Evolutionary conservation across 768 basidiomycete genomes (phyloP).

Genomic region (Leccinum aurantiacum): DNA sequence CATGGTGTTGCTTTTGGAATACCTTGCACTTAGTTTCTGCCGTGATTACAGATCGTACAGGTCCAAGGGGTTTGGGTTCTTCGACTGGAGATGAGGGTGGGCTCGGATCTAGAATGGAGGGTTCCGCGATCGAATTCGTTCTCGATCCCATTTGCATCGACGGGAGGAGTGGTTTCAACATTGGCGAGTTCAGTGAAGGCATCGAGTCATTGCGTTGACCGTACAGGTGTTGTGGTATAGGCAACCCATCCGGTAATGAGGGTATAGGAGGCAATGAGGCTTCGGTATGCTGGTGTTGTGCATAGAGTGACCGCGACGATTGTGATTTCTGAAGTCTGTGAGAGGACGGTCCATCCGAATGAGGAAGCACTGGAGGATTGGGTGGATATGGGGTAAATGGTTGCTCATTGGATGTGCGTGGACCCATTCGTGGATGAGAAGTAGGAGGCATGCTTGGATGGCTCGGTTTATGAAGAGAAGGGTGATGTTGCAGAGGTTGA

Average conservation of each 20-base stretch:
- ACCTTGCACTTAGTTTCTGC: slow-evolving; percentile 98
- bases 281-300: slow-evolving; percentile 47
- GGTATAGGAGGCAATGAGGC: slow-evolving; percentile 39
- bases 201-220: slow-evolving; percentile 22
- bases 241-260: slow-evolving; percentile 34
- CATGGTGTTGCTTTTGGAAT: slow-evolving; percentile 91
- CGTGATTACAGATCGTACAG: slow-evolving; percentile 73
- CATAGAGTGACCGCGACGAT: slow-evolving; percentile 59
- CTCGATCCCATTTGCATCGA: slow-evolving; percentile 58
- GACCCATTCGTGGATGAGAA: slow-evolving; percentile 20
- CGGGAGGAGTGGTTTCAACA: slow-evolving; percentile 57
- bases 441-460: slow-evolving; percentile 12
- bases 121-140: slow-evolving; percentile 49
- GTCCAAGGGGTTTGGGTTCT: slow-evolving; percentile 55
- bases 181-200: slow-evolving; percentile 34
- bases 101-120: slow-evolving; percentile 66
- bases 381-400: slow-evolving; percentile 11
- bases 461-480: slow-evolving; percentile 11
- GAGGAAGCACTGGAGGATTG: slow-evolving; percentile 18
- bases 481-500: slow-evolving; percentile 23
- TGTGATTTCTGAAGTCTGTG: slow-evolving; percentile 47
- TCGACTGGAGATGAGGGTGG: slow-evolving; percentile 82
- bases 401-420: slow-evolving; percentile 14
- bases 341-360: slow-evolving; percentile 48
- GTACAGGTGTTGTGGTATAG: slow-evolving; percentile 30